phyloP scores from a whole-genome alignment of 164 flowering plant genomes.

The Sedum album region DNA sequence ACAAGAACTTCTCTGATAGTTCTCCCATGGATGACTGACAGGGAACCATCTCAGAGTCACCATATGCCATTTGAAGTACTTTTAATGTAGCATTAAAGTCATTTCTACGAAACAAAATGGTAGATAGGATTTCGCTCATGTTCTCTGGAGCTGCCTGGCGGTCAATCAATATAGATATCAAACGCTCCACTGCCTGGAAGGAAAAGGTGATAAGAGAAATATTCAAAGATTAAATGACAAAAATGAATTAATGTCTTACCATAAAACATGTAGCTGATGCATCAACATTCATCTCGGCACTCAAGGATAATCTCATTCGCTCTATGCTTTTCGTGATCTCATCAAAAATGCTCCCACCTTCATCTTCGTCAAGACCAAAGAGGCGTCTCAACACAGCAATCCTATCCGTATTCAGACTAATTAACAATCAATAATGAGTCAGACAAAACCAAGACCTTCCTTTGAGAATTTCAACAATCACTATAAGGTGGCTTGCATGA shows the following conservation, averaged over 20 bases:
- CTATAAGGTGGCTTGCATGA: too few relatives aligned
- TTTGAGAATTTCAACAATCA: neutral
- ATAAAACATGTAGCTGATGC: neutral
- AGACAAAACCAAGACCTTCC: neutral
- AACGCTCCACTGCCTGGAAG: constrained; percentile 45
- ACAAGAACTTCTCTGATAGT: constrained; percentile 52
- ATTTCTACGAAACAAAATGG: constrained; percentile 13
- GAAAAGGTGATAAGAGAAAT: neutral
- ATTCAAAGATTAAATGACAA: neutral
- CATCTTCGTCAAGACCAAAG: constrained; percentile 52
- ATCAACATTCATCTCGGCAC: constrained; percentile 17
- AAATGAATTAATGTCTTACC: neutral
- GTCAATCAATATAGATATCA: constrained; percentile 38
- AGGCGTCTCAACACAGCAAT: constrained; percentile 47
- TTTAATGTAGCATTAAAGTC: constrained; percentile 26
- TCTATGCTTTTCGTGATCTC: constrained; percentile 39
- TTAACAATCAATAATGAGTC: constrained; percentile 11
- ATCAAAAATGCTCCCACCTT: constrained; percentile 23
- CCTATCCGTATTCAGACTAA: constrained; percentile 49
- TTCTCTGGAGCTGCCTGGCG: constrained; percentile 29
- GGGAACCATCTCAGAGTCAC: constrained; percentile 29
- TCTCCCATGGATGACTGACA: constrained; percentile 33
- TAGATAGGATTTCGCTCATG: constrained; percentile 24
- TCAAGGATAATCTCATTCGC: constrained; percentile 33
- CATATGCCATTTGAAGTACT: constrained; percentile 24